Evolutionary conservation across 2,329 filamentous ascomycete species (phyloP).

Genomic region (Davidsoniella australis): DNA sequence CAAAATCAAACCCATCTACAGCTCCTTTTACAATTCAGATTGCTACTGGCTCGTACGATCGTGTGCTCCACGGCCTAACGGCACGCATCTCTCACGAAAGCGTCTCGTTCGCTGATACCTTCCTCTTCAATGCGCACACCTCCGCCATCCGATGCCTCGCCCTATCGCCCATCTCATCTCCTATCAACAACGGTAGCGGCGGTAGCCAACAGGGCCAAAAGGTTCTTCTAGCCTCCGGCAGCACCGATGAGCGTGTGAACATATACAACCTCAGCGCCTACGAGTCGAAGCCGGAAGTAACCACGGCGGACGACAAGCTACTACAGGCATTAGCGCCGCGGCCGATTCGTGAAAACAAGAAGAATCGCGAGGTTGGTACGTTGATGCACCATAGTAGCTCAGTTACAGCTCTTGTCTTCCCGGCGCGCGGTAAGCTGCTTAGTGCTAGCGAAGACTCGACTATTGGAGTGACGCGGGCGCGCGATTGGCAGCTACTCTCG

Average conservation of each 20-base stretch:
- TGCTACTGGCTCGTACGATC: constrained; percentile 83
- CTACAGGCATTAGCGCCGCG: constrained; percentile 53
- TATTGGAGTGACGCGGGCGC: constrained; percentile 68
- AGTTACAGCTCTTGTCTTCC: constrained; percentile 66
- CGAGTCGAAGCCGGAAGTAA: constrained; percentile 29
- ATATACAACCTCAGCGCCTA: constrained; percentile 73
- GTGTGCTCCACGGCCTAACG: constrained; percentile 76
- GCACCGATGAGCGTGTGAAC: constrained; percentile 88
- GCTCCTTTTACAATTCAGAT: constrained; percentile 57
- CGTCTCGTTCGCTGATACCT: constrained; percentile 70
- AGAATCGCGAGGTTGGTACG: constrained; percentile 75
- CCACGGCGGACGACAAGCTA: constrained; percentile 25
- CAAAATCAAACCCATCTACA: constrained; percentile 13
- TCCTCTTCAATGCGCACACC: constrained; percentile 85
- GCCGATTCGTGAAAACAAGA: constrained; percentile 65
- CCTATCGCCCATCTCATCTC: constrained; percentile 57
- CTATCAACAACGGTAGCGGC: constrained; percentile 25
- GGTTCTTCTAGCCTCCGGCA: constrained; percentile 75
- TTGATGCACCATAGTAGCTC: constrained; percentile 74
- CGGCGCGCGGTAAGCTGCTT: constrained; percentile 71
- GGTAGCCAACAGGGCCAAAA: constrained; percentile 45
- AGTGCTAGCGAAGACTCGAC: constrained; percentile 83
- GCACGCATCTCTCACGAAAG: constrained; percentile 39
- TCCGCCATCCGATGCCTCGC: constrained; percentile 83
- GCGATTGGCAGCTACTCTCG: constrained; percentile 78